Evolutionary conservation across 176 grass and related monocot genomes (phyloP).

Genomic region (Ensete ventricosum): DNA sequence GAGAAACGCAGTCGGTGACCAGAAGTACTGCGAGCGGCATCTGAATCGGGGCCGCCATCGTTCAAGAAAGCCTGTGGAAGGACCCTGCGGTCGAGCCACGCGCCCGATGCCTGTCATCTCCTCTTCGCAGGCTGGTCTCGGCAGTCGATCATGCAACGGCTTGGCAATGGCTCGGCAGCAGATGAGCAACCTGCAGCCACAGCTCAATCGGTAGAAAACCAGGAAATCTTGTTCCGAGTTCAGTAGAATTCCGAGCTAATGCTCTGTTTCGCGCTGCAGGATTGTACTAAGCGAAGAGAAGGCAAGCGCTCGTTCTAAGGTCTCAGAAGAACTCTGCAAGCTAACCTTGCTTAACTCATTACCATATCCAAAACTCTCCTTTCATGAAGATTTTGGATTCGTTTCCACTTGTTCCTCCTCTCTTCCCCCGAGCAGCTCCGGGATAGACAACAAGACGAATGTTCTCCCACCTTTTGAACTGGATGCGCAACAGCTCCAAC

Average conservation of each 20-base stretch:
- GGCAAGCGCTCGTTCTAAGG: background rate
- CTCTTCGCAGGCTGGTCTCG: background rate
- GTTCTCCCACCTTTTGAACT: background rate
- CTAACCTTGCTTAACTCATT: background rate
- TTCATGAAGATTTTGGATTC: background rate
- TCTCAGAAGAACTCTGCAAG: background rate
- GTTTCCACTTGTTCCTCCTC: background rate
- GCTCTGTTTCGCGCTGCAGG: background rate
- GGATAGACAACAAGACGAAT: no score
- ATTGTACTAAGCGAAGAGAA: background rate
- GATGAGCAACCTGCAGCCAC: background rate
- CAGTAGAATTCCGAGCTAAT: background rate
- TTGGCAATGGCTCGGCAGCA: no score
- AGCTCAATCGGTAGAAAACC: background rate
- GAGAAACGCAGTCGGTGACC: slow-evolving; percentile 2
- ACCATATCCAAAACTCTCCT: background rate
- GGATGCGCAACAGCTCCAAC: background rate
- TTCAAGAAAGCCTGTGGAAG: slow-evolving; percentile 19
- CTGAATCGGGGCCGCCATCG: slow-evolving; percentile 9
- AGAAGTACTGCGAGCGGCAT: slow-evolving; percentile 14
- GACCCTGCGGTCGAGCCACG: background rate
- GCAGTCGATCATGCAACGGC: background rate
- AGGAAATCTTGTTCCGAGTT: background rate
- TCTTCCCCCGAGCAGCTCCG: background rate
- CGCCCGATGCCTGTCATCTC: background rate